Conservation (phyloP, 139 green algal species). For the Closterium sp. region DNA sequence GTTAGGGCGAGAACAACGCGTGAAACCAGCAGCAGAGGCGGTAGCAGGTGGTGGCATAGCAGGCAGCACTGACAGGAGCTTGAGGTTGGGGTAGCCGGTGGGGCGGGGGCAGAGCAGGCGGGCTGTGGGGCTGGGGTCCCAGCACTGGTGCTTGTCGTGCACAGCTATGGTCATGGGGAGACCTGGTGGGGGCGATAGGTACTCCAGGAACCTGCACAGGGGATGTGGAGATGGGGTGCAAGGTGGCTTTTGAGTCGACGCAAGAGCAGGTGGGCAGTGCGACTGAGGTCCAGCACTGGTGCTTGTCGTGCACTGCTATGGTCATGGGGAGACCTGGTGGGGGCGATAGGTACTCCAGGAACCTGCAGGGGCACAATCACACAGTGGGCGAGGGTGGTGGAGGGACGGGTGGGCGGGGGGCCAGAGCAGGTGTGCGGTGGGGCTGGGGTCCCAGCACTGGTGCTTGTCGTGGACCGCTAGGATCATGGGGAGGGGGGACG, state of each 20-base stretch:
- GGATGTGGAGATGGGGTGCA: too few relatives aligned
- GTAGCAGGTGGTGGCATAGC: neutral
- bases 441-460: neutral
- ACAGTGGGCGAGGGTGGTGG: too few relatives aligned
- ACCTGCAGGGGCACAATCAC: too few relatives aligned
- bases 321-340: neutral
- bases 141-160: constrained; percentile 11
- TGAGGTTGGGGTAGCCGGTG: neutral
- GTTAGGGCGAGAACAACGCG: too few relatives aligned
- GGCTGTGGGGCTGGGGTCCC: neutral
- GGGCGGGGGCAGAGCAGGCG: neutral
- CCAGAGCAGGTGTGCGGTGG: neutral
- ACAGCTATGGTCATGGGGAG: constrained; percentile 4
- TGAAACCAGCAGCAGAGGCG: too few relatives aligned
- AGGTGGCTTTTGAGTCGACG: too few relatives aligned
- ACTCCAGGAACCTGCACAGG: neutral
- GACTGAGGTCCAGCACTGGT: neutral
- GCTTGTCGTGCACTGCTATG: neutral
- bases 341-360: neutral
- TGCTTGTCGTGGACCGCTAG: constrained; percentile 3
- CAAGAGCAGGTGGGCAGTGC: neutral
- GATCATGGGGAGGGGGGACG: neutral
- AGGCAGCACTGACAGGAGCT: constrained; percentile 2
- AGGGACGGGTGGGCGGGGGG: neutral
- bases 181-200: neutral